phyloP scores from a whole-genome alignment of 306 rosid species.

The Acacia melanoxylon region DNA sequence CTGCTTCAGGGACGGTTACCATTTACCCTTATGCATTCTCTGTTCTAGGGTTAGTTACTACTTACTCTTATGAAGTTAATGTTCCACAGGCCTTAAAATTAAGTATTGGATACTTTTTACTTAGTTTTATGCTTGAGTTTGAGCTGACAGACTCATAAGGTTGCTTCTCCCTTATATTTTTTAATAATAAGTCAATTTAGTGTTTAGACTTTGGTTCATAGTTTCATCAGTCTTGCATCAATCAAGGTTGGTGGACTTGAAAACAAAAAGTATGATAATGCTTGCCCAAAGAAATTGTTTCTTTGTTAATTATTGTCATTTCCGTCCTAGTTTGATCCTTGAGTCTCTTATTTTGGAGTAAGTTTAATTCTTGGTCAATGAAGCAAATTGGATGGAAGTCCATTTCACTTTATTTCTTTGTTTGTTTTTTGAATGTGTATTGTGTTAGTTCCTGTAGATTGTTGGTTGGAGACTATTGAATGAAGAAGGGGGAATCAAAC shows the following conservation, averaged over 20 bases:
- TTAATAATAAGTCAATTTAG: not conserved
- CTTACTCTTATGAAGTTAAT: not conserved
- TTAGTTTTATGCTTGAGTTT: not conserved
- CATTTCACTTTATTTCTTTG: not conserved
- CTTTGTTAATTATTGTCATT: not conserved
- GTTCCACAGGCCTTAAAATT: not conserved
- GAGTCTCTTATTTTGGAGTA: not conserved
- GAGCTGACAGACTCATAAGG: not conserved
- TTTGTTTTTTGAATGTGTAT: not conserved
- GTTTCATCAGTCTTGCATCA: not conserved
- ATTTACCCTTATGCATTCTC: not conserved
- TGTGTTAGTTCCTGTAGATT: slow-evolving; percentile 49
- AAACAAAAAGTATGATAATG: not conserved
- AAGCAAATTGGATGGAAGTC: not conserved
- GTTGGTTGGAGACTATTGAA: slow-evolving; percentile 83
- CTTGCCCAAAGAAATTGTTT: not conserved
- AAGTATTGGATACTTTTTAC: not conserved
- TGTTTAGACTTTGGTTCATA: not conserved
- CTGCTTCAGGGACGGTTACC: not conserved
- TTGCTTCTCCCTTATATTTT: not conserved
- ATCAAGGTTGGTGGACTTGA: not conserved
- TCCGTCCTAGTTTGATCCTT: not conserved
- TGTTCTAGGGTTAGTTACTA: not conserved
- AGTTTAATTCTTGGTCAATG: not conserved
- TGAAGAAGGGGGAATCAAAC: slow-evolving; percentile 62